These are phyloP conservation scores for Creolimax fragrantissima DNA, from an alignment of 78 protist genomes.

Conservation along the genomic window DNA sequence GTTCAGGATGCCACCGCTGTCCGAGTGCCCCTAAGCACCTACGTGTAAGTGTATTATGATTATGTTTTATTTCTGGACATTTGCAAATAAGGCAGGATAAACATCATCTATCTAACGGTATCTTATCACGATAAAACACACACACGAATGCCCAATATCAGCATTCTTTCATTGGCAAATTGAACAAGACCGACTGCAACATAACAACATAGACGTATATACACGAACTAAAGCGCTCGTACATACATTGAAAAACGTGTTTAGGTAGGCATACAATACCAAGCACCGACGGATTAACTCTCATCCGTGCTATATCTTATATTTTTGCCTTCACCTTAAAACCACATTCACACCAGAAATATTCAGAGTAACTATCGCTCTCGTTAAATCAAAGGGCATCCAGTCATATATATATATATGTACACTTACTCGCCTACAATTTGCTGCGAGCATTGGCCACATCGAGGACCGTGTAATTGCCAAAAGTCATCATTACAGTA, in stretches of 20 bases:
- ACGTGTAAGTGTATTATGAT: background rate
- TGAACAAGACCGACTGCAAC: background rate
- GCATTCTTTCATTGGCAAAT: background rate
- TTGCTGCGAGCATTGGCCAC: background rate
- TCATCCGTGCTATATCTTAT: no score
- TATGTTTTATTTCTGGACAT: background rate
- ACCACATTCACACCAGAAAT: no score
- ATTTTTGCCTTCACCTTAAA: no score
- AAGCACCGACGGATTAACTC: no score
- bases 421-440: background rate
- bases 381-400: no score
- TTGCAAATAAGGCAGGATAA: no score
- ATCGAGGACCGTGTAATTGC: background rate
- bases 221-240: no score
- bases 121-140: background rate
- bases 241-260: background rate
- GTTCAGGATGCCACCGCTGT: background rate
- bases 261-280: background rate
- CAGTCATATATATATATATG: background rate
- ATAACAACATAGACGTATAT: background rate
- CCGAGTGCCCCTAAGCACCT: background rate
- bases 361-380: no score
- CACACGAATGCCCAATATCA: background rate
- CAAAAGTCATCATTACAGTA: background rate
- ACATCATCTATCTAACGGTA: no score